Base-by-base conservation (phyloP, 805 yeast species). In the Cyberlindnera lachancei region DNA sequence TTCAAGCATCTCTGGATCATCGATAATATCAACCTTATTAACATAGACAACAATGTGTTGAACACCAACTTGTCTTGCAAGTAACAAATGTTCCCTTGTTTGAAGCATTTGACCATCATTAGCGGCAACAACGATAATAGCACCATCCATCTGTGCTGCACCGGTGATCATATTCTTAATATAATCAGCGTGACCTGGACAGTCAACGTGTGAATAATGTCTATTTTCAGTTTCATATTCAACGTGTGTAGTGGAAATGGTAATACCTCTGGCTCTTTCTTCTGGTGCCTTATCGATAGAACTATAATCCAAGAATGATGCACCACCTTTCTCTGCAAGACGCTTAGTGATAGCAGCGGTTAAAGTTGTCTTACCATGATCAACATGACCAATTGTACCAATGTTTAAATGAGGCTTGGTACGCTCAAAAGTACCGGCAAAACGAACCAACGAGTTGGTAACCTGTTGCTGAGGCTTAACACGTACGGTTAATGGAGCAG, bases 71-170 rank as follows among this genome's bases (percentile, higher is more conserved):
- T 92, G 98, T 73, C 97, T 86, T 45, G 98, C 98, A 56, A 92
- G 79, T 64, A 92, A 70, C 69, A 92, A 73, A 70, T 92, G 98
- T 71, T 92, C 98, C 72, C 97, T 85, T 50, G 98, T 92, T 72
- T 92, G 98, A 58, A 96, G 97, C 97, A 90, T 92, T 69, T 87
- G 95, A 57, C 98, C 98, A 58, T 92, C 98, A 37, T 95, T 72
- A 44, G 98, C 98, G 56, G 97, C 98, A 63, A 92, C 97, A 42
- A 90, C 97, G 68, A 90, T 90, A 53, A 90, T 88, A 48, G 96
- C 97, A 73, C 97, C 96, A 64, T 90, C 97, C 96, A 88, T 88
- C 64, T 90, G 95, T 53, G 97, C 96, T 54, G 97, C 96, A 79
- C 97, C 97, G 48, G 96, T 86, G 63, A 90, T 90, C 97, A 90